These are phyloP conservation scores for Aegilops tauschii DNA, from an alignment of 176 grass and related monocot species.

Conservation along the genomic window DNA sequence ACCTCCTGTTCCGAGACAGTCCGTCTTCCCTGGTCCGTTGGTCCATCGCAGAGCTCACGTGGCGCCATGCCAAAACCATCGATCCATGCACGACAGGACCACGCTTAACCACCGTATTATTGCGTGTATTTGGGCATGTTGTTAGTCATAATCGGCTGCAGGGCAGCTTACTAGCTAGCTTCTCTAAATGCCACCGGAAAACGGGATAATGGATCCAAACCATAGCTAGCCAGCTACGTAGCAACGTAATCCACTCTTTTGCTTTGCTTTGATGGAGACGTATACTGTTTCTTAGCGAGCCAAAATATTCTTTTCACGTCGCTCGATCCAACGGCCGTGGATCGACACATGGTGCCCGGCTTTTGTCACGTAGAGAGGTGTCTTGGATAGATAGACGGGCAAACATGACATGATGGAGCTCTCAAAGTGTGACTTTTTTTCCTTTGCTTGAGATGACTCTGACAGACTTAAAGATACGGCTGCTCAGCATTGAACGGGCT, in stretches of 20 bases:
- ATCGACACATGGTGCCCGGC: not conserved
- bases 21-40: not conserved
- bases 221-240: not conserved
- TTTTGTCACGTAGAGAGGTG: not conserved
- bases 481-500: not conserved
- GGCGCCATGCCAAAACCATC: not conserved
- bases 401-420: not conserved
- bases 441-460: not conserved
- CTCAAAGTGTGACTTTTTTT: not conserved
- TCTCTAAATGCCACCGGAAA: not conserved
- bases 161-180: not conserved
- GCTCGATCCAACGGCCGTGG: not conserved
- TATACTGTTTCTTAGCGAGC: too few relatives aligned
- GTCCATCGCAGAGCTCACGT: not conserved
- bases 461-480: not conserved
- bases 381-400: not conserved
- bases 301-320: not conserved
- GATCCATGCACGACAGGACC: not conserved
- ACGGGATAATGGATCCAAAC: not conserved
- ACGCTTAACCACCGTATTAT: not conserved
- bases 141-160: not conserved
- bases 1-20: not conserved
- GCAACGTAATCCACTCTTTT: not conserved
- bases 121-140: not conserved
- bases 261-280: not conserved